Conservation (phyloP, 371 early-diverging fungal species). For the Apophysomyces variabilis region DNA sequence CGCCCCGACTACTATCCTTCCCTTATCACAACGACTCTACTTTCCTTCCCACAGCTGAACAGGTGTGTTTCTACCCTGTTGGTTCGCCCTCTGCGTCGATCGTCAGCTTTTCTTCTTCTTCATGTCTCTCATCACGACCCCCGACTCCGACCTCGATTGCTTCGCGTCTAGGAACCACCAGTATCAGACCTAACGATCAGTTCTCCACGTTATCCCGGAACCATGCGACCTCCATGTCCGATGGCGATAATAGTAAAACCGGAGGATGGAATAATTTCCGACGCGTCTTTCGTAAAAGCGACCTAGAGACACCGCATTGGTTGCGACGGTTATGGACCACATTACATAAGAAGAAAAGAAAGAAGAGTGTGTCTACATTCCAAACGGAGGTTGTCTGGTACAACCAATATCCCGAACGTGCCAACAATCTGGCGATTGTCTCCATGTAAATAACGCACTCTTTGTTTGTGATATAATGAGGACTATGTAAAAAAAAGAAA, state of each 20-base stretch:
- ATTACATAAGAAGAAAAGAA: slow-evolving; percentile 1
- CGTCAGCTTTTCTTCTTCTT: slow-evolving; percentile 10
- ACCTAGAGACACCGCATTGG: not conserved
- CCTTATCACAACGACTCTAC: slow-evolving; percentile 51
- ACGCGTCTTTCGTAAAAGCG: not conserved
- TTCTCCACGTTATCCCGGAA: not conserved
- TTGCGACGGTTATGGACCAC: not conserved
- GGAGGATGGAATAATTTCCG: not conserved
- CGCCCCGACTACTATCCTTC: slow-evolving; percentile 37
- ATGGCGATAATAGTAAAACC: not conserved
- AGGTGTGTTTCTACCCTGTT: slow-evolving; percentile 9
- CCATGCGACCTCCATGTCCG: not conserved
- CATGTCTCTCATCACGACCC: not conserved
- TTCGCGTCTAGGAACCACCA: not conserved
- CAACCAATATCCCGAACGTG: slow-evolving; percentile 6
- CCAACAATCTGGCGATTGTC: slow-evolving; percentile 4
- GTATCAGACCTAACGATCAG: not conserved
- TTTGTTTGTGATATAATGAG: slow-evolving; percentile 4
- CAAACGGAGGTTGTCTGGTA: slow-evolving; percentile 8
- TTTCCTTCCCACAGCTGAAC: slow-evolving; percentile 42
- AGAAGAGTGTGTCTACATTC: not conserved
- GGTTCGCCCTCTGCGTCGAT: slow-evolving; percentile 1
- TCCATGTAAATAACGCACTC: slow-evolving; percentile 4
- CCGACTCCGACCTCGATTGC: not conserved
- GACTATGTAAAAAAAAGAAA: not conserved